Conservation (phyloP, 108 stramenopile genomes). For the Pseudonitzschia multiseries region DNA sequence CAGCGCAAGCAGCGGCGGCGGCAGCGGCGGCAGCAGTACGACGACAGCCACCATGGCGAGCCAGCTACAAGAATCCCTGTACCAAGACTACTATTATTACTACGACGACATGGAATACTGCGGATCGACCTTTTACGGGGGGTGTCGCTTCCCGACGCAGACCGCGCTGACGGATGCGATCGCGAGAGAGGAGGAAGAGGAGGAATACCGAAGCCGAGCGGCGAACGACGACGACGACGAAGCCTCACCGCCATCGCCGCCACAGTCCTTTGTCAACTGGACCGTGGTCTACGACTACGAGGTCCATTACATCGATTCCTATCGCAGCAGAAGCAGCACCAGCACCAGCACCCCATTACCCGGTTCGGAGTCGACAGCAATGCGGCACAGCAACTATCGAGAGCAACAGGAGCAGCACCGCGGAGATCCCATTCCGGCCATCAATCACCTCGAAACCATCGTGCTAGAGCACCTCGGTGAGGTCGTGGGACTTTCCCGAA, state of each 20-base stretch:
- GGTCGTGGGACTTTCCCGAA: not conserved
- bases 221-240: not conserved
- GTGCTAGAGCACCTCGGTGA: not conserved
- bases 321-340: not conserved
- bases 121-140: constrained; percentile 12
- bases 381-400: too few species aligned
- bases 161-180: not conserved
- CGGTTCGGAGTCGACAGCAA: too few species aligned
- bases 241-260: too few species aligned
- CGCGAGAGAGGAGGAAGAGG: not conserved
- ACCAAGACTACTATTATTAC: not conserved
- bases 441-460: not conserved
- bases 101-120: constrained; percentile 15
- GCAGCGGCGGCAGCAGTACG: too few species aligned
- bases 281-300: constrained; percentile 16
- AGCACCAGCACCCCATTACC: not conserved
- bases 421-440: not conserved
- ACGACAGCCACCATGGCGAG: not conserved
- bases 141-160: not conserved
- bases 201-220: too few species aligned
- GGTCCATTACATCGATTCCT: constrained; percentile 5
- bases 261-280: constrained; percentile 4
- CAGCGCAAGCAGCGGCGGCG: not conserved
- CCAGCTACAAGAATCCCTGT: not conserved
- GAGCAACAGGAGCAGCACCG: not conserved